These are phyloP conservation scores for Oryza meyeriana DNA, from an alignment of 176 grass and related monocot species.

Conservation along the genomic window DNA sequence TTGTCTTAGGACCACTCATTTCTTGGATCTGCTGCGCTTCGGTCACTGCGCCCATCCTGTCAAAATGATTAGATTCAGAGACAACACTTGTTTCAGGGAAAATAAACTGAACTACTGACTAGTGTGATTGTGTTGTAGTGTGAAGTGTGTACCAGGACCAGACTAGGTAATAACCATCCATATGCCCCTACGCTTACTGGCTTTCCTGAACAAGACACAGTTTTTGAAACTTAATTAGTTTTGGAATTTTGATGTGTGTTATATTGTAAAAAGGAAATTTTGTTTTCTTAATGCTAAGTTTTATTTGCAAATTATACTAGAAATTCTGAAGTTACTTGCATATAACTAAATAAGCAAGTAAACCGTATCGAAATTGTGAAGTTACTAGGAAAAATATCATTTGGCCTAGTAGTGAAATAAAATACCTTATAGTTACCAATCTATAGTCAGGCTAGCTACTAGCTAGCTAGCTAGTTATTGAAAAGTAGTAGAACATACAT, in stretches of 20 bases:
- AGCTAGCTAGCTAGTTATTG: neutral
- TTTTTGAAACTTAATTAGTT: neutral
- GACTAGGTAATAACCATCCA: neutral
- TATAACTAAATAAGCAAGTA: neutral
- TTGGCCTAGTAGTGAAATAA: neutral
- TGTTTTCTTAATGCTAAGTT: neutral
- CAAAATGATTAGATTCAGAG: conserved; percentile 42
- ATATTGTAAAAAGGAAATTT: neutral
- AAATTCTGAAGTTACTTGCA: neutral
- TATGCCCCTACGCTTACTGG: neutral
- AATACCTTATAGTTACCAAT: neutral
- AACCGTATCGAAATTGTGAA: neutral
- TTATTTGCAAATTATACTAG: neutral
- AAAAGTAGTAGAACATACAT: conserved; percentile 6
- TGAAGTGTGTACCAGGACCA: neutral
- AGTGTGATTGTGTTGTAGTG: neutral
- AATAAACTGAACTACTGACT: neutral
- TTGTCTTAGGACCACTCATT: conserved; percentile 27
- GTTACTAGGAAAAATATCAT: neutral
- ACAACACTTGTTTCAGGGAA: conserved; percentile 9
- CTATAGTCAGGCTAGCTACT: neutral
- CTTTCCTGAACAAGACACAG: neutral
- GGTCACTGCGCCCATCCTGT: conserved; percentile 6
- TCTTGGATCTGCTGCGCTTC: conserved; percentile 41
- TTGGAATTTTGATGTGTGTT: neutral